A percentile compares a stretch with the other conserved stretches of the same genome.
These are phyloP conservation scores for Pyrenochaeta sp. DNA, from an alignment of 2,329 filamentous ascomycete genomes.

Conservation along the genomic window DNA sequence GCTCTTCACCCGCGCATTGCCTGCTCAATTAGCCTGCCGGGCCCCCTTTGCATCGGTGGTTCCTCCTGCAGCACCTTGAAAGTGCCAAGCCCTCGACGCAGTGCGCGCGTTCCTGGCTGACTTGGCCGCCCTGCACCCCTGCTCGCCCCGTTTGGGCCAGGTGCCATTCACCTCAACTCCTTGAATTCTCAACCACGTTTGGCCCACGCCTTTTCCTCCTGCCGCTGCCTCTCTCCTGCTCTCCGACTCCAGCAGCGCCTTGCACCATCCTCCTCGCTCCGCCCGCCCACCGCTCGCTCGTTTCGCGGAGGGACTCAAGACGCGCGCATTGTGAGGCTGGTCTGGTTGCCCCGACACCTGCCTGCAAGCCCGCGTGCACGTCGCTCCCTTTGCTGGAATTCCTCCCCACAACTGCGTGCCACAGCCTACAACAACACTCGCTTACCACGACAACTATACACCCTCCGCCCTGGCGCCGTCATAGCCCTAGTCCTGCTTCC, in stretches of 20 bases:
- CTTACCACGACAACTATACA: conserved; percentile 20
- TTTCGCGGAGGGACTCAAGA: too few species aligned
- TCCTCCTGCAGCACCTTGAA: conserved; percentile 16
- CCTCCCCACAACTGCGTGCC: conserved; percentile 33
- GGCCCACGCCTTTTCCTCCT: conserved; percentile 13
- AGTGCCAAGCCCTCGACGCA: conserved; percentile 27
- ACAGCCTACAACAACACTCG: conserved; percentile 37
- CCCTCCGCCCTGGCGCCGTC: conserved; percentile 29
- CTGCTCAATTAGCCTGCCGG: conserved; percentile 11
- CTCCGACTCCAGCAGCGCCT: conserved; percentile 30
- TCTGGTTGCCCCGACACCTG: conserved; percentile 38
- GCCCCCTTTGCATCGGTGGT: conserved; percentile 1
- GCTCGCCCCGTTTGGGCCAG: conserved; percentile 28
- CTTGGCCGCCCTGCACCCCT: conserved; percentile 13
- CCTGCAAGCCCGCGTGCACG: conserved; percentile 20
- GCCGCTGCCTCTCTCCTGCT: conserved; percentile 22
- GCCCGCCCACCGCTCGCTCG: too few species aligned
- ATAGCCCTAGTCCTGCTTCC: conserved; percentile 26
- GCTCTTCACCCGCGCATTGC: conserved; percentile 8
- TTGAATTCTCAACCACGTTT: conserved; percentile 2
- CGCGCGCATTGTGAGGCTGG: conserved; percentile 24
- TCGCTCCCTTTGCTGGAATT: conserved; percentile 33
- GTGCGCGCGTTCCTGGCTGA: conserved; percentile 28
- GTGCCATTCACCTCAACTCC: conserved; percentile 23
- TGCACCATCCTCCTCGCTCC: too few species aligned